Evolutionary conservation across 805 yeast species (phyloP).

Genomic region (Candida gorgasii): DNA sequence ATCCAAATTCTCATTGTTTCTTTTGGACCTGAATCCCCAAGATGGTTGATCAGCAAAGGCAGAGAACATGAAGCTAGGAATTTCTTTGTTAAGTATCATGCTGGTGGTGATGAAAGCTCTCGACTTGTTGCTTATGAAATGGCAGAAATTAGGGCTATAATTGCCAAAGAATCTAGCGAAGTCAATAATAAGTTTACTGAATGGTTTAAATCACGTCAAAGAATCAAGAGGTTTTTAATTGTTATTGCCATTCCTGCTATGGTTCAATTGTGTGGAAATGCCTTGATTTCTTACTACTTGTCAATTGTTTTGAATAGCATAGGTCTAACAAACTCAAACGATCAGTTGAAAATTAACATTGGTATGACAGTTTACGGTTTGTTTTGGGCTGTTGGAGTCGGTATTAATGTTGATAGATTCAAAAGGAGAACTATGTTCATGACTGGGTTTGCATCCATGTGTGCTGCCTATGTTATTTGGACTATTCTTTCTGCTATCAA

Average conservation of each 20-base stretch:
- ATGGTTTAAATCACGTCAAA: slow-evolving; percentile 12
- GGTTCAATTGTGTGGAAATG: slow-evolving; percentile 45
- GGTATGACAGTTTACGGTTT: slow-evolving; percentile 49
- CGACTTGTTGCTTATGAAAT: slow-evolving; percentile 44
- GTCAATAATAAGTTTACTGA: slow-evolving; percentile 12
- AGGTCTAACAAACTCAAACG: slow-evolving; percentile 47
- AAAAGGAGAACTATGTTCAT: slow-evolving; percentile 29
- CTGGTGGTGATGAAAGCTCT: slow-evolving; percentile 35
- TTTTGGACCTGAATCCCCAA: slow-evolving; percentile 48
- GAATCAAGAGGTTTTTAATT: slow-evolving; percentile 15
- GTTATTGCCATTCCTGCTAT: slow-evolving; percentile 7
- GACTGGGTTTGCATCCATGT: slow-evolving; percentile 24
- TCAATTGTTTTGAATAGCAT: slow-evolving; percentile 49
- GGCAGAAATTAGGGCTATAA: slow-evolving; percentile 20
- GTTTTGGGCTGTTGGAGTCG: slow-evolving; percentile 22
- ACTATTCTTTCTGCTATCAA: slow-evolving; percentile 21
- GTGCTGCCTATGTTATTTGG: slow-evolving; percentile 22
- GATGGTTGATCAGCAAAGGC: slow-evolving; percentile 43
- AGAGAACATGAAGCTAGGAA: slow-evolving; percentile 41
- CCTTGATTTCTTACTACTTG: slow-evolving; percentile 51
- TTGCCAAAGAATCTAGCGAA: slow-evolving; percentile 13
- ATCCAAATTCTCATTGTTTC: slow-evolving; percentile 27
- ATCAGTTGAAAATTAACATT: slow-evolving; percentile 51
- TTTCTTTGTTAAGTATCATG: slow-evolving; percentile 39
- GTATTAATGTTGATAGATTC: slow-evolving; percentile 17